Base-by-base conservation (phyloP, 331 rosid genomes). In the Rosa hybrid region DNA sequence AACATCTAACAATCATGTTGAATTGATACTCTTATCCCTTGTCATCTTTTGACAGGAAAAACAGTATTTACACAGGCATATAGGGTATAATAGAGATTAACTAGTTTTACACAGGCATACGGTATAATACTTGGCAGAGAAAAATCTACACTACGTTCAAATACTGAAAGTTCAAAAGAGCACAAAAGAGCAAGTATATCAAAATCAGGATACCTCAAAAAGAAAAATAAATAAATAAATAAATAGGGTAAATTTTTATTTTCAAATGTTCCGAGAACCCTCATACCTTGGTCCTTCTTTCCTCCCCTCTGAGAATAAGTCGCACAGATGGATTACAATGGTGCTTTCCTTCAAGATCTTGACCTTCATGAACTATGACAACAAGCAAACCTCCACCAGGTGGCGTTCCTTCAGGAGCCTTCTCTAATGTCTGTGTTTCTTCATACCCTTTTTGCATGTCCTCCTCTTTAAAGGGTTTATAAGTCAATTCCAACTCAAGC, bases 271-370 rank as follows among this genome's bases (percentile, higher is more conserved):
- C 44, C 20, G 4, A 50, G 7, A 72, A 69, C 75, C 62, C 73
- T 2, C 78, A 53, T 87, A 94, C 97, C 98, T 91, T 94, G 1
- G 98, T 92, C 78, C 71, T 92, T 81, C 44, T 94, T 83, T 91
- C 97, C 73, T 94, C 97, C 48, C 96, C 98, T 83, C 77, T 90
- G 64, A 94, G 89, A 17, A 90, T 82, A 83, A 94, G 60, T 25
- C 97, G 86, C 6, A 67, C 97, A 16, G 78, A 88, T 20, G 98
- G 98, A 88, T 92, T 94, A 44, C 92, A 91, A 62, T 94, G 97
- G 76, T 90, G 81, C 86, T 92, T 94, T 83, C 98, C 97, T 83
- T 94, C 97, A 56, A 94, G 74, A 45, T 94, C 97, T 88, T 92
- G 90, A 79, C 84, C 98, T 88, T 91, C 97, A 27, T 91, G 98